Evolutionary conservation across 2,329 filamentous ascomycete species (phyloP).

Genomic region (Colletotrichum paranaense): DNA sequence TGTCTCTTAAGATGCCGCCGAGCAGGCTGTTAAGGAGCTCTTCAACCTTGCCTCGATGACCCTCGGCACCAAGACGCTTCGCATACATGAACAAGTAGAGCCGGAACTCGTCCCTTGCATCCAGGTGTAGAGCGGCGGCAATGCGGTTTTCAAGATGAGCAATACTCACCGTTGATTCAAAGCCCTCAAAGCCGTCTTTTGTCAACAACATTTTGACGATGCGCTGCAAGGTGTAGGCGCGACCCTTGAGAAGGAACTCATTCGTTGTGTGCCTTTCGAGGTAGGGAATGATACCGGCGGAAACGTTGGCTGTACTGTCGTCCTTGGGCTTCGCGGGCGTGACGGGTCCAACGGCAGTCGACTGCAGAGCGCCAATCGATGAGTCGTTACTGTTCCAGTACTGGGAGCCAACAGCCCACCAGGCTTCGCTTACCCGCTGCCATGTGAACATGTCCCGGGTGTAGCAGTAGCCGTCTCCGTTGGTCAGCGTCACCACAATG

Average conservation of each 20-base stretch:
- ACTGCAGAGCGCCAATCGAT: constrained; percentile 83
- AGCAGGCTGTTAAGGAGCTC: constrained; percentile 87
- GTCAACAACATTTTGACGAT: constrained; percentile 91
- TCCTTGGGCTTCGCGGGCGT: constrained; percentile 58
- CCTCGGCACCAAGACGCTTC: constrained; percentile 92
- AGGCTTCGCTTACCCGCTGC: constrained; percentile 95
- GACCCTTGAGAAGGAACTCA: constrained; percentile 89
- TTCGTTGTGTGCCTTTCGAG: constrained; percentile 95
- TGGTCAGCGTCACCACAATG: constrained; percentile 89
- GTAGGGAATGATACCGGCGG: constrained; percentile 91
- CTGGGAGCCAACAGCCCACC: constrained; percentile 98
- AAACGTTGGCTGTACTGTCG: constrained; percentile 70
- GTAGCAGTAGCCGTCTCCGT: constrained; percentile 95
- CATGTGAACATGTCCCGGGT: constrained; percentile 86
- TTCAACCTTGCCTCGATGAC: constrained; percentile 87
- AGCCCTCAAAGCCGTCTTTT: constrained; percentile 89
- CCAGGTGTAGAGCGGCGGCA: constrained; percentile 86
- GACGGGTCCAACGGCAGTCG: constrained; percentile 73
- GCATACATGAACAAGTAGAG: constrained; percentile 98
- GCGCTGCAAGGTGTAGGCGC: constrained; percentile 90
- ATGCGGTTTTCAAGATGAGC: constrained; percentile 96
- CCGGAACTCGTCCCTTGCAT: constrained; percentile 90
- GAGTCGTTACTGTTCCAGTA: constrained; percentile 99
- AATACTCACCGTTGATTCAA: constrained; percentile 91
- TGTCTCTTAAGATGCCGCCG: constrained; percentile 75